A percentile compares a stretch with the other conserved stretches of the same genome.
Conservation (phyloP, 2,329 filamentous ascomycete species). For the Mycogone perniciosa region DNA sequence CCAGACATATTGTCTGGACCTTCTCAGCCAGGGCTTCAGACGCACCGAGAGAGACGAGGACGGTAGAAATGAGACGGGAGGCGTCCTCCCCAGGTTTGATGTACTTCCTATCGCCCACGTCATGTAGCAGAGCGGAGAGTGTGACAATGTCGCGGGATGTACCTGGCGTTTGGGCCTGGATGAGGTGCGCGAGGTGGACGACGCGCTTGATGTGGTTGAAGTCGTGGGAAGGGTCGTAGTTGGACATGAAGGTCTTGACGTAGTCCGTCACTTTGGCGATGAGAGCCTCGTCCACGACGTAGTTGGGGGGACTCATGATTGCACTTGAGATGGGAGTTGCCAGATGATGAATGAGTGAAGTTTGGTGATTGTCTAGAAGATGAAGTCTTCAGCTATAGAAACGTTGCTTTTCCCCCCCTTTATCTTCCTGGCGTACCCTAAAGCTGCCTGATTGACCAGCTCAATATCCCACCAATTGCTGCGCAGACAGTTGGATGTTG, state of each 20-base stretch:
- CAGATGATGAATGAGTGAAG: too few relatives aligned
- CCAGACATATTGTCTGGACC: slow-evolving; percentile 65
- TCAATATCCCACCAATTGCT: too few relatives aligned
- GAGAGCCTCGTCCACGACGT: slow-evolving; percentile 31
- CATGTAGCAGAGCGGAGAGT: slow-evolving; percentile 73
- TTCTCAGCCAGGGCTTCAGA: slow-evolving; percentile 51
- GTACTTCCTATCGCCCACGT: slow-evolving; percentile 85
- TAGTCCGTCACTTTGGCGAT: slow-evolving; percentile 55
- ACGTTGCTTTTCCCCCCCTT: too few relatives aligned
- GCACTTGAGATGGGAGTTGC: background rate
- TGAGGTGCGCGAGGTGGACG: slow-evolving; percentile 61
- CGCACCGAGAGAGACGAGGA: slow-evolving; percentile 54
- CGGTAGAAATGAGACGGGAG: slow-evolving; percentile 47
- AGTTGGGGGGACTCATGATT: slow-evolving; percentile 19
- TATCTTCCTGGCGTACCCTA: too few relatives aligned
- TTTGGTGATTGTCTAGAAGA: too few relatives aligned
- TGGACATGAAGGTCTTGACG: slow-evolving; percentile 65
- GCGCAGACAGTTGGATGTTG: too few relatives aligned
- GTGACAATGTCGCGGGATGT: slow-evolving; percentile 47
- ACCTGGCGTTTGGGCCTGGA: slow-evolving; percentile 46
- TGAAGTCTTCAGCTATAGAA: too few relatives aligned
- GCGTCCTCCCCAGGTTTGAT: slow-evolving; percentile 49
- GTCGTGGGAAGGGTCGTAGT: slow-evolving; percentile 82
- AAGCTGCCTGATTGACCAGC: too few relatives aligned
- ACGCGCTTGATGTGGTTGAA: slow-evolving; percentile 80